These are phyloP conservation scores for Spergularia azorica DNA, from an alignment of 179 eudicot genomes.

Conservation along the genomic window DNA sequence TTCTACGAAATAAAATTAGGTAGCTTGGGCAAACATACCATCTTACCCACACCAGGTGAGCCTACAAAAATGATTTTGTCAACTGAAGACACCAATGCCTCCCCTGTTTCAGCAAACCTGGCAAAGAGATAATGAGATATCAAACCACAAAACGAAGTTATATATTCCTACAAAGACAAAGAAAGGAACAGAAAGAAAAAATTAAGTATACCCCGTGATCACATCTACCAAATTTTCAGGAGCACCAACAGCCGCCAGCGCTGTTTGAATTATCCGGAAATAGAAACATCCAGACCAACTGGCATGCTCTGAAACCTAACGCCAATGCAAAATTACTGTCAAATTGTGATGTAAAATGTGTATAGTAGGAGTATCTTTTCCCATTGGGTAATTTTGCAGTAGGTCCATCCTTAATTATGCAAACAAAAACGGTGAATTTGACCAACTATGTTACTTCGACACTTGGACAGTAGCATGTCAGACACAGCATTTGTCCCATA, in stretches of 20 bases:
- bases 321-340: constrained; percentile 5
- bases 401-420: not conserved
- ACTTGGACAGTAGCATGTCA: too few relatives aligned
- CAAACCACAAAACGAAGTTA: not conserved
- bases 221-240: constrained; percentile 98
- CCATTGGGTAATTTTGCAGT: not conserved
- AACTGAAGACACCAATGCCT: constrained; percentile 92
- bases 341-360: not conserved
- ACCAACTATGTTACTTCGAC: not conserved
- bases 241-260: constrained; percentile 98
- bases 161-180: not conserved
- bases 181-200: constrained; percentile 17
- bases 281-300: constrained; percentile 99
- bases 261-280: constrained; percentile 86
- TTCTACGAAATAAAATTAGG: constrained; percentile 2
- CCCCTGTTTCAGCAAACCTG: constrained; percentile 99
- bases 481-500: too few relatives aligned
- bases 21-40: constrained; percentile 46
- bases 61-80: constrained; percentile 99
- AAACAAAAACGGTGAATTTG: not conserved
- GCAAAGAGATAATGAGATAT: constrained; percentile 20
- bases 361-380: not conserved
- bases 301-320: constrained; percentile 96
- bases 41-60: constrained; percentile 94
- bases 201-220: constrained; percentile 76